phyloP scores from a whole-genome alignment of 148 eudicot genomes.

The Vaccinium macrocarpon region DNA sequence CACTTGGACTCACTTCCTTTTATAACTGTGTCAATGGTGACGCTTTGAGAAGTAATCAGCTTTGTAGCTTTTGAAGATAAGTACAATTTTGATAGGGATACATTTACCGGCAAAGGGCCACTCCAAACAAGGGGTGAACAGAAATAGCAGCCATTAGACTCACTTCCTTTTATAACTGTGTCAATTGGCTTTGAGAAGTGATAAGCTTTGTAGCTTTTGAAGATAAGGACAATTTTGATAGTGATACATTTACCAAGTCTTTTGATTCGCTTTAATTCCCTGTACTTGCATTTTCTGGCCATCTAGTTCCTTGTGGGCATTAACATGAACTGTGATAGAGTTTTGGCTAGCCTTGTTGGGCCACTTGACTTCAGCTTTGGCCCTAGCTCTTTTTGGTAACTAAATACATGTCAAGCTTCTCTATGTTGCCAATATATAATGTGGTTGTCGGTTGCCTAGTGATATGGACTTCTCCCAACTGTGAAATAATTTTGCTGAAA shows the following conservation, averaged over 20 bases:
- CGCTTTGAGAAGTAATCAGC: neutral
- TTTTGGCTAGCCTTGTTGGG: neutral
- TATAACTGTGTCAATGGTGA: neutral
- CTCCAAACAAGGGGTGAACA: neutral
- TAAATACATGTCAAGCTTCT: neutral
- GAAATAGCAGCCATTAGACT: neutral
- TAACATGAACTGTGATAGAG: neutral
- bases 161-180: neutral
- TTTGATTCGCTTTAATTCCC: neutral
- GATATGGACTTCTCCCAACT: neutral
- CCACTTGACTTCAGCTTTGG: neutral
- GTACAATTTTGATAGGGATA: neutral
- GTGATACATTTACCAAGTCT: neutral
- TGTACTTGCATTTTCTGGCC: neutral
- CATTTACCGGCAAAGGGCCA: neutral
- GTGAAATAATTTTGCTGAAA: neutral
- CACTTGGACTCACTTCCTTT: neutral
- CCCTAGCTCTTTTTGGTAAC: neutral
- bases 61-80: neutral
- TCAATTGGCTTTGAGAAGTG: neutral
- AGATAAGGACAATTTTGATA: neutral
- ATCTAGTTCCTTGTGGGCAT: neutral
- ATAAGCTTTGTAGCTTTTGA: neutral
- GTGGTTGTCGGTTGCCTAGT: neutral
- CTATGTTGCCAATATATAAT: neutral